A percentile compares a stretch with the other conserved stretches of the same genome.
Conservation (phyloP, 352 stramenopile species). For the Phytophthora cactorum region DNA sequence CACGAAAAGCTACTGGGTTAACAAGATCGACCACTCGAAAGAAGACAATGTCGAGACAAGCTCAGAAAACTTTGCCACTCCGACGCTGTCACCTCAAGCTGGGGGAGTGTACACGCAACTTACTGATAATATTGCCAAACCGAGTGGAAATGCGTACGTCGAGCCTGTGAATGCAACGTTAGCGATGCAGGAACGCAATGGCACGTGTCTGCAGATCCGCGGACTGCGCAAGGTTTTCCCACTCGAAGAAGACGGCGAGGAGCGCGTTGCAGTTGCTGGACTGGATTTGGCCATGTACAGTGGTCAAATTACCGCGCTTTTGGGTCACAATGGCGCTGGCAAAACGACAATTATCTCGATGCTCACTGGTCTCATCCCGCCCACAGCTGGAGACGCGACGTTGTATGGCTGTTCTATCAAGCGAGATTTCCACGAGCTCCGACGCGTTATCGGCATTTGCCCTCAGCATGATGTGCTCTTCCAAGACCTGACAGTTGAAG, state of each 20-base stretch:
- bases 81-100: constrained; percentile 28
- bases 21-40: constrained; percentile 5
- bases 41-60: background rate
- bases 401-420: constrained; percentile 78
- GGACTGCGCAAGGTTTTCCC: constrained; percentile 72
- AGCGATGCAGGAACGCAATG: constrained; percentile 45
- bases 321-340: constrained; percentile 89
- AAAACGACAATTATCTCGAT: constrained; percentile 95
- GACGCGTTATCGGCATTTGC: constrained; percentile 95
- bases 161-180: constrained; percentile 56
- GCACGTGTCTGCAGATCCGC: constrained; percentile 50
- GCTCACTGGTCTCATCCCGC: constrained; percentile 88
- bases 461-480: constrained; percentile 97
- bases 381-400: constrained; percentile 66
- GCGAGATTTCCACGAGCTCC: constrained; percentile 87
- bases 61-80: constrained; percentile 1
- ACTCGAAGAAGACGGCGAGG: constrained; percentile 53
- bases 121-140: background rate
- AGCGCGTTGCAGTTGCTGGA: constrained; percentile 82
- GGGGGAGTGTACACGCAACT: constrained; percentile 30
- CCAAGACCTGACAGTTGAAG: constrained; percentile 93
- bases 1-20: constrained; percentile 46
- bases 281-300: constrained; percentile 92
- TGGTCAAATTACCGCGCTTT: constrained; percentile 92
- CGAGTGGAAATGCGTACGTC: constrained; percentile 19